Percentiles rank a stretch among this genome's conserved stretches.
phyloP scores from a whole-genome alignment of 2,329 filamentous ascomycete genomes.

The Fusarium armeniacum region DNA sequence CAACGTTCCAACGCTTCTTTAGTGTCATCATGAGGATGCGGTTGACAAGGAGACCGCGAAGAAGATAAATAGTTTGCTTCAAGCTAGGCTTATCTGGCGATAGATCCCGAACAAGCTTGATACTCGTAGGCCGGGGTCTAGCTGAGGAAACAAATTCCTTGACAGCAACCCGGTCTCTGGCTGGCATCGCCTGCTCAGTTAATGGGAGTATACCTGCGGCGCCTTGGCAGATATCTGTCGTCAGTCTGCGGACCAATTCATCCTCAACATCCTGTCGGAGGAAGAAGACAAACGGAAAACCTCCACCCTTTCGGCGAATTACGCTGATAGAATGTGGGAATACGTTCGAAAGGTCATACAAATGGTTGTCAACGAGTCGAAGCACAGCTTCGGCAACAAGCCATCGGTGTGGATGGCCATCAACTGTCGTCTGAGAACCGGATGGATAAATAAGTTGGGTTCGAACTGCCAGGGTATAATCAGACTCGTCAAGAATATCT shows the following conservation, averaged over 20 bases:
- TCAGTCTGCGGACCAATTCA: conserved; percentile 53
- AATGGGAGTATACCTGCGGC: conserved; percentile 45
- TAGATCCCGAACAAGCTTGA: conserved; percentile 32
- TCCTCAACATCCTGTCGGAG: conserved; percentile 64
- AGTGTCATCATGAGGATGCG: conserved; percentile 71
- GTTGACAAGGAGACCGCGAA: conserved; percentile 74
- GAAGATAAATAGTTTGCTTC: conserved; percentile 61
- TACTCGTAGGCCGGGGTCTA: conserved; percentile 22
- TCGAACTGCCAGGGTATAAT: conserved; percentile 67
- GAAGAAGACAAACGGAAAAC: conserved; percentile 67
- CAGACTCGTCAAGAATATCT: conserved; percentile 76
- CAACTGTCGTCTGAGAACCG: conserved; percentile 64
- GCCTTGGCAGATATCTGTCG: conserved; percentile 42
- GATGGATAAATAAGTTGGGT: conserved; percentile 72
- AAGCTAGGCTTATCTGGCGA: conserved; percentile 45
- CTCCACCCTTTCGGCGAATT: conserved; percentile 53
- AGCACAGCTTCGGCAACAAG: conserved; percentile 60
- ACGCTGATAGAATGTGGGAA: conserved; percentile 51
- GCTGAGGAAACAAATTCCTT: conserved; percentile 45
- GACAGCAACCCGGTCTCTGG: conserved; percentile 45
- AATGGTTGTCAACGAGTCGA: conserved; percentile 59
- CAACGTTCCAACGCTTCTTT: conserved; percentile 76
- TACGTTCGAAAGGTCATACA: conserved; percentile 54
- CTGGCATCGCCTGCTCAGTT: conserved; percentile 33
- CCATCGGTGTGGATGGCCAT: conserved; percentile 70